Evolutionary conservation across 2,329 filamentous ascomycete genomes (phyloP), one percentile per base, ranked within the genome.

Genomic region (Claviceps paspali): DNA sequence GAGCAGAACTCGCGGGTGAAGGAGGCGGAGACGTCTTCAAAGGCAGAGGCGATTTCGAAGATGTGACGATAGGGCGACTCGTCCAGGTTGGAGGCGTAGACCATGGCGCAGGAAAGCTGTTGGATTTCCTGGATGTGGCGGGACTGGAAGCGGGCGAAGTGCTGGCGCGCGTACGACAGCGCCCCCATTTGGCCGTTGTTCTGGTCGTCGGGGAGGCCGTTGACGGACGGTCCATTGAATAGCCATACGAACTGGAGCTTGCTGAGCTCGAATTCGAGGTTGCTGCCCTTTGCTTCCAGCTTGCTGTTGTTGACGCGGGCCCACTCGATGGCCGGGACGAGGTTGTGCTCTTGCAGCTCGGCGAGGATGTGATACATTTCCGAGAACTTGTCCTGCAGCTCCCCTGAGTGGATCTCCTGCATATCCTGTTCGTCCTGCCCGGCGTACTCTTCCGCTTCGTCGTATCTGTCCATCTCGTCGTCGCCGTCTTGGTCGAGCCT

Each of bases 1-100:
- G 82, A 87, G 63, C 91, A 98, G 62, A 95, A 98, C 54, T 96
- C 91, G 41, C 82, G 76, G 1, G 83, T 93, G 54, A 98, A 98
- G 3, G 82, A 82, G n/a, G 74, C 63, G 5, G 84, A 76, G 2
- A 93, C 82, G 43, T 93, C 84, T 29, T 82, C 74, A 67, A 91
- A 98, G 1, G 81, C 76, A 3, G 70, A 70, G 6, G 75, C 63
- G 37, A 80, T 84, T 52, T 82, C 72, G 57, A 95, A 94, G 31
- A 85, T 73, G 36, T 67, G 55, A n/a, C 63, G 61, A 60, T 96
- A 98, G 0, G 91, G 91, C 1, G 84, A 93, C 6, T 67, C 64
- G 15, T 62, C 52, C 2, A 96, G 65, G 52, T 92, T 92, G 3
- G 78, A 65, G 26, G 71, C 73, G 59, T 79, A 98, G 0, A 84